Base-by-base conservation (phyloP, 306 rosid genomes). In the Vigna mungo region DNA sequence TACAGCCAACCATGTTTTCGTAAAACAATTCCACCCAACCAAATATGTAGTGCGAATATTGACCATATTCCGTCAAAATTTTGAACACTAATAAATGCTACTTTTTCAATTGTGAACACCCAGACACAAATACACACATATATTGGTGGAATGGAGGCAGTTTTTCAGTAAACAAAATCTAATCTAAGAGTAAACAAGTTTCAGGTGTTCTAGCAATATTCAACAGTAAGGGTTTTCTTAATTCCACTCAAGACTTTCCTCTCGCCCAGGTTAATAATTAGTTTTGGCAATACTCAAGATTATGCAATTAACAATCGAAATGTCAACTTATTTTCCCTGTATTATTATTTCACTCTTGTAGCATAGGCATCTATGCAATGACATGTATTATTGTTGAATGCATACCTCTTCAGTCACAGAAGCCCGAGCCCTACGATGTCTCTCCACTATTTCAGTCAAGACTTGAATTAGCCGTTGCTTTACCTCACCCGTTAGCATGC, bases 401-500 rank as follows among this genome's bases (percentile, higher is more conserved):
- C 88, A 56, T 79, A 94, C 97, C 96, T 95, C 96, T 17, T 95
- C 94, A 1, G 96, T 89, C 78, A 95, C 99, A 60, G 90, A 87
- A 68, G 99, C 97, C 32, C 97, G 96, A 55, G 97, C 94, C 81
- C 81, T 81, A 6, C 91, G 81, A 75, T 95, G 99, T 78, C 97
- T 90, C 83, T 95, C 99, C 23, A 90, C 97, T 32, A 92, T 10
- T 84, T 85, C 92, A 18, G 97, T 90, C 85, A 92, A 83, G 64
- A 92, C 94, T 84, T 87, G 60, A 27, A 70, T 64, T 51, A 95
- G 90, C 25, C 88, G 88, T 56, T 90, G 89, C 87, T 95, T 95
- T 71, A 95, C 97, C 86, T 95, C 94, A 61, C 99, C 99, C 5
- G 99, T 95, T 27, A 95, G 87, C 99, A 92, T 87, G 41, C 90